Evolutionary conservation across 331 rosid species (phyloP), one percentile per base, ranked within the genome.

Genomic region (Cydonia oblonga): DNA sequence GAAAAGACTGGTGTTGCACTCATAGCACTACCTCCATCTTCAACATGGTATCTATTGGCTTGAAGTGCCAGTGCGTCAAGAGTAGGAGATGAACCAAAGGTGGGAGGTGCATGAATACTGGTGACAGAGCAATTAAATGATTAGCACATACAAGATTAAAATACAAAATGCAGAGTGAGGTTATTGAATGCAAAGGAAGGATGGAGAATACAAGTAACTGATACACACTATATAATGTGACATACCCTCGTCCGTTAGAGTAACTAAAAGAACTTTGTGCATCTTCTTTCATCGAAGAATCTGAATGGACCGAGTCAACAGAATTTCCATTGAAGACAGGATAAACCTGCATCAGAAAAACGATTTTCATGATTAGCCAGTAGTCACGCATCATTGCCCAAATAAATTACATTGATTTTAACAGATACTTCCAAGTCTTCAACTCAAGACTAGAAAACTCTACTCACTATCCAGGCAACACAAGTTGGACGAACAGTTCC

Each of bases 41-140:
- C 96, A 74, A 70, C 78, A 69, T 65, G 75, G 67, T 75, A 60
- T 83, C 78, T 85, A 72, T 76, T 79, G 69, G 84, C 78, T 82
- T 86, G 96, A 82, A 85, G 83, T 59, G 92, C 76, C 78, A 79
- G 80, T 78, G 88, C 85, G 70, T 90, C 99, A 51, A 86, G 93
- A 85, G 86, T 89, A 49, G 97, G 89, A 46, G 96, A 87, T 70
- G 96, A 90, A 81, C 99, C 97, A 85, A 95, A 95, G 68, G 99
- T 91, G 42, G 97, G 99, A 3, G 99, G 99, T 13, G 96, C 87
- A 86, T 91, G 96, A 75, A 78, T 82, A 87, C 97, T 95, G 76
- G 24, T 78, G 75, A 85, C 42, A 64, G 71, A 63, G 79, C 30
- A 70, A 64, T 64, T 78, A 23, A 81, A 63, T 65, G 70, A 78